phyloP scores from a whole-genome alignment of 2,329 filamentous ascomycete species.

The Aspergillus eucalypticola region DNA sequence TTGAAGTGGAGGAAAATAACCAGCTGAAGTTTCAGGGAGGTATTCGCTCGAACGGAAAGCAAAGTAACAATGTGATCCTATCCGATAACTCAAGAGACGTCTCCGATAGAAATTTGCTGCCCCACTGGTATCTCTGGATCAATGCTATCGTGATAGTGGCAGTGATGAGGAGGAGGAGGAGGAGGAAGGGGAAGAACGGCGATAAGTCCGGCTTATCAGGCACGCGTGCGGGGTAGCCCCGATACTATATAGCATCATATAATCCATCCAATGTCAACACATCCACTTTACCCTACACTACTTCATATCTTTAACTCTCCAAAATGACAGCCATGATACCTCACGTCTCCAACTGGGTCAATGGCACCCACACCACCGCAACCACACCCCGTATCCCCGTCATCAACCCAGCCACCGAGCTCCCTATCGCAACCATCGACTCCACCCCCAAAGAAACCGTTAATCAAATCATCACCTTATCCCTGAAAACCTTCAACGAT shows the following conservation, averaged over 20 bases:
- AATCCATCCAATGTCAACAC: not conserved
- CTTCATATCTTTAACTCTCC: too few species aligned
- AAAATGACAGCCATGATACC: conserved; percentile 17
- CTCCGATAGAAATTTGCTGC: too few species aligned
- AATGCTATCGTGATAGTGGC: too few species aligned
- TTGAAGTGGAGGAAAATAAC: too few species aligned
- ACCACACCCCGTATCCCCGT: conserved; percentile 22
- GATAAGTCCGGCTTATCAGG: conserved; percentile 6
- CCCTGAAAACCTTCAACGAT: conserved; percentile 44
- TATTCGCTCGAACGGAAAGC: not conserved
- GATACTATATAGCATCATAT: not conserved
- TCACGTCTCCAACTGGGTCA: conserved; percentile 35
- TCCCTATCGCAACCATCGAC: conserved; percentile 47
- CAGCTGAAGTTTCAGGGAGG: too few species aligned
- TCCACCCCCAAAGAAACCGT: conserved; percentile 57
- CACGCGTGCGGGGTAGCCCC: not conserved
- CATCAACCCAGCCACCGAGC: conserved; percentile 35
- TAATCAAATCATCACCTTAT: conserved; percentile 49
- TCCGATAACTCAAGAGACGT: not conserved
- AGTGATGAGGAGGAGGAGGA: too few species aligned
- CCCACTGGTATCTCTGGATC: not conserved
- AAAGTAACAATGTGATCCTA: not conserved
- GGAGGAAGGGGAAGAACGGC: too few species aligned
- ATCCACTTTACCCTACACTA: too few species aligned
- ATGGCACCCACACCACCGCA: conserved; percentile 25